Conservation (phyloP, 139 green algal genomes). For the Picochlorum sp. region DNA sequence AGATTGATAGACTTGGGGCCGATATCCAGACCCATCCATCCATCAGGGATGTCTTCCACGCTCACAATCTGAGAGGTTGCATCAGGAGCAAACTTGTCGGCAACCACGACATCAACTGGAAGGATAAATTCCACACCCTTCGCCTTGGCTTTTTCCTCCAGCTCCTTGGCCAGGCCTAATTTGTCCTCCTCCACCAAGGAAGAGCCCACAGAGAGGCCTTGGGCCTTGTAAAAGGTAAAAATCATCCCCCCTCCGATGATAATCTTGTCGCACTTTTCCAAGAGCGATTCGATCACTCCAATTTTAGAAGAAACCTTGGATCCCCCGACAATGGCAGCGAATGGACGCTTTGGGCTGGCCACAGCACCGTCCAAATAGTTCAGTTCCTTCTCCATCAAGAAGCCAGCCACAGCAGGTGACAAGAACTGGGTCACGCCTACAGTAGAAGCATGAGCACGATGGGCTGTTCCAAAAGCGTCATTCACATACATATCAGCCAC, state of each 20-base stretch:
- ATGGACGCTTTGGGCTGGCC: conserved; percentile 73
- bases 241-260: conserved; percentile 85
- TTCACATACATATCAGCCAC: conserved; percentile 95
- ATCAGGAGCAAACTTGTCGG: conserved; percentile 91
- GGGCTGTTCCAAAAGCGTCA: conserved; percentile 97
- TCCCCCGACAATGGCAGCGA: conserved; percentile 93
- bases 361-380: conserved; percentile 85
- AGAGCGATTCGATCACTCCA: conserved; percentile 90
- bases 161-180: conserved; percentile 88
- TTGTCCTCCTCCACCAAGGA: conserved; percentile 98
- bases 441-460: conserved; percentile 95
- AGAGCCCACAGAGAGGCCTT: conserved; percentile 62
- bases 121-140: conserved; percentile 90
- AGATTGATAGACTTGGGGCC: conserved; percentile 79
- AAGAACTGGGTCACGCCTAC: conserved; percentile 88
- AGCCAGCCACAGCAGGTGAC: conserved; percentile 19
- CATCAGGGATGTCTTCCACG: conserved; percentile 81
- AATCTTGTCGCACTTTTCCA: conserved; percentile 88
- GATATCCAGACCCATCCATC: conserved; percentile 98
- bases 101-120: conserved; percentile 88
- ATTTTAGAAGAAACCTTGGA: conserved; percentile 99
- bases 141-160: conserved; percentile 63
- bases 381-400: conserved; percentile 93
- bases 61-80: conserved; percentile 72
- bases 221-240: conserved; percentile 98